Percentiles rank a stretch among this genome's conserved stretches.
Evolutionary conservation across 148 eudicot species (phyloP).

Genomic region (Pouteria glomerata): DNA sequence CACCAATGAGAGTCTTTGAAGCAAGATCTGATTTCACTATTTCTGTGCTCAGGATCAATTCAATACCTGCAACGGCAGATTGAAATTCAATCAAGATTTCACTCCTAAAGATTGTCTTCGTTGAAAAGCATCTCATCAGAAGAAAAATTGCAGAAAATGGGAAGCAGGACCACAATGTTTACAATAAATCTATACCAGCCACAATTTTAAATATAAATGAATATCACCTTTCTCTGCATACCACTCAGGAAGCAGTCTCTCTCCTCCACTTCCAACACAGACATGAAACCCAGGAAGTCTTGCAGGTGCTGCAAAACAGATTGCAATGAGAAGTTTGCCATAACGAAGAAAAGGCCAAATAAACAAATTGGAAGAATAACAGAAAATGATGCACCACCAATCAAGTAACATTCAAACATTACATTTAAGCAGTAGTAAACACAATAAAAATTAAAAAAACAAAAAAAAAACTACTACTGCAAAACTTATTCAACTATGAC

Average conservation of each 20-base stretch:
- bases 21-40: conserved; percentile 83
- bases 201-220: neutral
- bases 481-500: neutral
- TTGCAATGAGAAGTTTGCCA: neutral
- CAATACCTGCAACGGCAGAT: conserved; percentile 55
- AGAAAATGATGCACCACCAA: neutral
- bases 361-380: neutral
- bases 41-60: conserved; percentile 74
- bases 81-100: neutral
- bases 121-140: neutral
- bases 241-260: conserved; percentile 91
- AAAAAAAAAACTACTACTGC: too few species aligned
- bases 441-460: neutral
- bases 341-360: neutral
- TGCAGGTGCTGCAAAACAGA: conserved; percentile 68
- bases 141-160: neutral
- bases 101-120: neutral
- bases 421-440: neutral
- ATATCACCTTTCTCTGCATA: conserved; percentile 76
- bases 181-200: neutral
- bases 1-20: conserved; percentile 76
- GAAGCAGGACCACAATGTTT: neutral
- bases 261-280: conserved; percentile 98
- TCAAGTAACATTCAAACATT: neutral
- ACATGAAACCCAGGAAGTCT: conserved; percentile 97